These are phyloP conservation scores for Amphicarpaea edgeworthii DNA, from an alignment of 306 rosid species.

Conservation along the genomic window DNA sequence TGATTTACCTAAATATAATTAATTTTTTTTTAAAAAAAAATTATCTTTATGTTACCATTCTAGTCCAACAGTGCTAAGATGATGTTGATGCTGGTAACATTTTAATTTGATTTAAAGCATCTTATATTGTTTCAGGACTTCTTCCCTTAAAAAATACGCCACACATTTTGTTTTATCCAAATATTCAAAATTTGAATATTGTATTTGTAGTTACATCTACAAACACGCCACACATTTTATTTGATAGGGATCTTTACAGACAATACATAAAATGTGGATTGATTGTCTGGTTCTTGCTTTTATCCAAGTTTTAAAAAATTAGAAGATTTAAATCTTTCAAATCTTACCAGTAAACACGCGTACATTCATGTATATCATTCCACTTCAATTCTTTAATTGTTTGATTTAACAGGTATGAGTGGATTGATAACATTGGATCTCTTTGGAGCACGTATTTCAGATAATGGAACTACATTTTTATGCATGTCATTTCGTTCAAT, in stretches of 20 bases:
- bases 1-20: conserved; percentile 4
- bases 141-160: conserved; percentile 5
- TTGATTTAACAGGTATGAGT: conserved; percentile 69
- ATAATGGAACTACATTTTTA: conserved; percentile 74
- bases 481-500: conserved; percentile 9
- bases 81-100: background rate
- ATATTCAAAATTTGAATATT: background rate
- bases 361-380: background rate
- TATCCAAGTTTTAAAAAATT: conserved; percentile 75
- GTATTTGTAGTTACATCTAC: conserved; percentile 1
- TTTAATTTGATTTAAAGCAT: conserved; percentile 30
- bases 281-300: conserved; percentile 31
- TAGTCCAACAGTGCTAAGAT: background rate
- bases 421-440: conserved; percentile 90
- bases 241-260: conserved; percentile 13
- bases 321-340: conserved; percentile 83
- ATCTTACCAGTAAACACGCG: conserved; percentile 72
- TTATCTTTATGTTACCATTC: background rate
- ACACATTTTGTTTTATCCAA: too few relatives aligned
- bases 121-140: conserved; percentile 22
- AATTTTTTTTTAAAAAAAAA: too few relatives aligned
- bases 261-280: conserved; percentile 21
- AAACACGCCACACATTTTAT: background rate
- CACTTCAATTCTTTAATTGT: conserved; percentile 24
- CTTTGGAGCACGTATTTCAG: conserved; percentile 91